Percentiles rank a stretch among this genome's conserved stretches.
phyloP scores from a whole-genome alignment of 140 eudicot genomes.

The Ambrosia hybrid region DNA sequence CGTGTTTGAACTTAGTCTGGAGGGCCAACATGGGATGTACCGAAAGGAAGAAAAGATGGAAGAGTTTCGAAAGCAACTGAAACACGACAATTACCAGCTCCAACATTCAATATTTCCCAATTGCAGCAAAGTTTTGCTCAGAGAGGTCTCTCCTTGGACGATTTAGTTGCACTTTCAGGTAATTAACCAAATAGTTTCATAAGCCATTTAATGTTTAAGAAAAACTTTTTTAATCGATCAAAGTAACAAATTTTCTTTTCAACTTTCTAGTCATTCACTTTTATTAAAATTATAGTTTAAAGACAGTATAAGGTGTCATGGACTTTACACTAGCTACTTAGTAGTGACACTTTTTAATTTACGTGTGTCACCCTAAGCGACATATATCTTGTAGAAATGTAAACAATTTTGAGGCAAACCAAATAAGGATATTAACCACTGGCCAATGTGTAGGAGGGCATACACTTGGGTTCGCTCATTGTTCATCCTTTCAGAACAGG shows the following conservation, averaged over 20 bases:
- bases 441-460: conserved; percentile 44
- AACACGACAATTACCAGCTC: conserved; percentile 49
- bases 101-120: conserved; percentile 39
- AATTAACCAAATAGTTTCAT: neutral
- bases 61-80: conserved; percentile 50
- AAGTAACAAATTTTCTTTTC: no score
- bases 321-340: neutral
- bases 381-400: neutral
- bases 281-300: no score
- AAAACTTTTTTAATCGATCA: neutral
- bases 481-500: conserved; percentile 49
- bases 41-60: conserved; percentile 53
- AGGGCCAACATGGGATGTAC: conserved; percentile 49
- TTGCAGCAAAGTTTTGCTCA: conserved; percentile 45
- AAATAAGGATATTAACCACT: neutral
- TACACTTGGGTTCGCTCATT: conserved; percentile 51
- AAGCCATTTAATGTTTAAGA: no score
- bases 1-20: conserved; percentile 31
- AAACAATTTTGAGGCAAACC: no score
- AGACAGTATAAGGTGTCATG: no score
- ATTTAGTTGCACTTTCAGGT: conserved; percentile 65
- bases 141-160: conserved; percentile 49
- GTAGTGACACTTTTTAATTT: neutral
- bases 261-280: neutral
- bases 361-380: neutral